A percentile compares a stretch with the other conserved stretches of the same genome.
phyloP scores from a whole-genome alignment of 306 rosid species.

The Cucurbita pepo region DNA sequence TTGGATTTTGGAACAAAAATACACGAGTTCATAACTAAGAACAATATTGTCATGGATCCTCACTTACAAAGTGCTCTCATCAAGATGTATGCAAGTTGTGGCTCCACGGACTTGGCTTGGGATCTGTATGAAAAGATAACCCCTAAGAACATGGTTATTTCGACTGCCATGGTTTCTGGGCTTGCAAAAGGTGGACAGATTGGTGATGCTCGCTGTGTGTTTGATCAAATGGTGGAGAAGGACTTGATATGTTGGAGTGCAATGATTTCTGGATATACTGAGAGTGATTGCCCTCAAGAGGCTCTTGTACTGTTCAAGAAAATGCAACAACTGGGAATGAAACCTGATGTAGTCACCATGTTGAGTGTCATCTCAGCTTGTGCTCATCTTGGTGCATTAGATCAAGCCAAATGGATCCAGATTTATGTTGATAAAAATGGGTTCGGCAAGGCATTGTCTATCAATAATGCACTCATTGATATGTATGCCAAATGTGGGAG shows the following conservation, averaged over 20 bases:
- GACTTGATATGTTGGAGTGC: constrained; percentile 79
- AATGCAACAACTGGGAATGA: constrained; percentile 27
- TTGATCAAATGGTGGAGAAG: constrained; percentile 46
- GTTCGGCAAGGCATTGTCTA: constrained; percentile 31
- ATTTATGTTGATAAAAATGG: constrained; percentile 36
- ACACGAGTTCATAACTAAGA: constrained; percentile 27
- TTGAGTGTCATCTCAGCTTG: constrained; percentile 67
- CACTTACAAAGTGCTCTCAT: constrained; percentile 52
- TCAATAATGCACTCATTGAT: constrained; percentile 61
- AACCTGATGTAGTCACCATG: constrained; percentile 62
- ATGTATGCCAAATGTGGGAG: constrained; percentile 70
- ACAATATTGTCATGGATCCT: constrained; percentile 17
- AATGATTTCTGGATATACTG: constrained; percentile 67
- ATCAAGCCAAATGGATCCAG: constrained; percentile 46
- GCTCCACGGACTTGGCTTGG: constrained; percentile 58
- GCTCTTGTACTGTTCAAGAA: constrained; percentile 50
- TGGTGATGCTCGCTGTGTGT: constrained; percentile 42
- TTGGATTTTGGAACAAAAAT: constrained; percentile 21
- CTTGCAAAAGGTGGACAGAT: constrained; percentile 44
- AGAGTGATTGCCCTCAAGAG: constrained; percentile 59
- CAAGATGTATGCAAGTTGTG: constrained; percentile 56
- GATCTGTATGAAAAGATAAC: constrained; percentile 28
- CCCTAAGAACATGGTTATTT: constrained; percentile 35
- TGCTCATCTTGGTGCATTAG: constrained; percentile 48
- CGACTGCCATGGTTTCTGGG: constrained; percentile 66